Conservation (phyloP, 768 basidiomycete species). For the Chiua virens region DNA sequence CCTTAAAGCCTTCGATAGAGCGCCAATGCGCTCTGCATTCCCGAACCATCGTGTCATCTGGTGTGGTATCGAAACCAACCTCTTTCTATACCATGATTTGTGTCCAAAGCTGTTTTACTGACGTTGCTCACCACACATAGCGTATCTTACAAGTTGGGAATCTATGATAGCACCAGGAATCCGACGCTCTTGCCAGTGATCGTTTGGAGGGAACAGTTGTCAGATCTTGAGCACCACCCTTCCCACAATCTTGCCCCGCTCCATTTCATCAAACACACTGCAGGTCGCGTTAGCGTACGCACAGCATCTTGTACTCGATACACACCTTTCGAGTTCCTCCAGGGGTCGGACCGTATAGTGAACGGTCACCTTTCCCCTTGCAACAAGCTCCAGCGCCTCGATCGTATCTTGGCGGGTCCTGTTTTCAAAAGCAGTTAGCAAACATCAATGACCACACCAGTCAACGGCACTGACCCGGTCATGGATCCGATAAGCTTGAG, state of each 20-base stretch:
- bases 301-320: no score
- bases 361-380: slow-evolving; percentile 37
- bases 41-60: neutral
- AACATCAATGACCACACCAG: neutral
- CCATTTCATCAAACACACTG: slow-evolving; percentile 23
- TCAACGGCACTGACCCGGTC: slow-evolving; percentile 13
- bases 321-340: no score
- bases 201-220: neutral
- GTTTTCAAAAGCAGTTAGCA: neutral
- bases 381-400: slow-evolving; percentile 47
- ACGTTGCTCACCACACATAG: no score
- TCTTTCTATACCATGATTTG: no score
- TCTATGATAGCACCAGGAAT: neutral
- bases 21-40: no score
- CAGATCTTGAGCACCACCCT: slow-evolving; percentile 23
- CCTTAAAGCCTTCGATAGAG: neutral
- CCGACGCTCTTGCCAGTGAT: no score
- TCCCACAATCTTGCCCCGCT: slow-evolving; percentile 14
- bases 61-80: no score
- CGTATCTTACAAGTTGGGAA: no score
- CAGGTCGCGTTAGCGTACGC: neutral
- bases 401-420: slow-evolving; percentile 46
- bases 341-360: no score
- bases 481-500: slow-evolving; percentile 22
- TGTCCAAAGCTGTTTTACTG: no score